Evolutionary conservation across 257 asterid genomes (phyloP).

Genomic region (Primulina huaijiensis): DNA sequence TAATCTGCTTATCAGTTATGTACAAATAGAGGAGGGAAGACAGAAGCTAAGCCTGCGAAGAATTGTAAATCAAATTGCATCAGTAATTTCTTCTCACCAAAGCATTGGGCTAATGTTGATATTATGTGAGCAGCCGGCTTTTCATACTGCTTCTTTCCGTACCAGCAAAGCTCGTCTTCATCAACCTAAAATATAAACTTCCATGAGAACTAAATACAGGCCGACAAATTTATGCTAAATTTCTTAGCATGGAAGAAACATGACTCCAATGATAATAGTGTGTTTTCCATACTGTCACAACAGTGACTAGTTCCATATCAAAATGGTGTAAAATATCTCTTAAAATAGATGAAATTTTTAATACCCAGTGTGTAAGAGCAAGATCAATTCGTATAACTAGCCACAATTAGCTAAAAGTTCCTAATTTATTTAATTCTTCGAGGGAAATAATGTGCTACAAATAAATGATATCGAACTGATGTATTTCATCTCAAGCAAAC

Average conservation of each 20-base stretch:
- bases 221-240: conserved; percentile 2
- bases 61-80: conserved; percentile 15
- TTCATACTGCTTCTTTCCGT: conserved; percentile 50
- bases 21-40: background rate
- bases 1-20: background rate
- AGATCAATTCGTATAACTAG: background rate
- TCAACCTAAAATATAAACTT: conserved; percentile 56
- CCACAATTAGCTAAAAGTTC: background rate
- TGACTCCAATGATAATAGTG: background rate
- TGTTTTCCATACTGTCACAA: background rate
- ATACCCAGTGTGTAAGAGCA: background rate
- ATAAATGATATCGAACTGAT: background rate
- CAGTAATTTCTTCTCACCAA: conserved; percentile 62
- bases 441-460: background rate
- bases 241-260: background rate
- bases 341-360: background rate
- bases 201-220: conserved; percentile 30
- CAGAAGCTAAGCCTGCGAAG: background rate
- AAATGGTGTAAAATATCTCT: background rate
- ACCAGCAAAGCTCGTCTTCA: conserved; percentile 69
- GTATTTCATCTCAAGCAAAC: conserved; percentile 8
- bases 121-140: conserved; percentile 63
- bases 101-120: conserved; percentile 75
- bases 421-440: background rate
- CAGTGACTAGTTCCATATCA: background rate